Evolutionary conservation across 2,329 filamentous ascomycete genomes (phyloP).

Genomic region (Capronia coronata): DNA sequence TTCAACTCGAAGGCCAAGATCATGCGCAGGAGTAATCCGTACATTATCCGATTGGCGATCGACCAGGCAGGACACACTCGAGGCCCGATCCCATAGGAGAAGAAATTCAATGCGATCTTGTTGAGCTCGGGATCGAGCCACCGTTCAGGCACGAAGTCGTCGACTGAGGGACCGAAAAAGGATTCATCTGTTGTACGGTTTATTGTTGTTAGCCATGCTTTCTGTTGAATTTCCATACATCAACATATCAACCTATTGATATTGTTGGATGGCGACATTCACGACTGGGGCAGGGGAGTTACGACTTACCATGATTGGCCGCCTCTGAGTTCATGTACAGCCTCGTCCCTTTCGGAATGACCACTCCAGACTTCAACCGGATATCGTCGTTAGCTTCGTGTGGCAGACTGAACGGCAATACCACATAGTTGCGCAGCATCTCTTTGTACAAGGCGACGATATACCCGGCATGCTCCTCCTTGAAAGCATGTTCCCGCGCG

Average conservation of each 20-base stretch:
- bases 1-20: not conserved
- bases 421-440: not conserved
- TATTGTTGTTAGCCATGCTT: no score
- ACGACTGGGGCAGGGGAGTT: no score
- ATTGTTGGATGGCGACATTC: no score
- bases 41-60: not conserved
- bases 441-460: not conserved
- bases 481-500: not conserved
- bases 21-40: not conserved
- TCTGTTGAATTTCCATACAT: no score
- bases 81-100: not conserved
- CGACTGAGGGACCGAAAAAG: not conserved
- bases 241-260: no score
- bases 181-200: not conserved
- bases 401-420: not conserved
- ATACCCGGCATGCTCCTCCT: not conserved
- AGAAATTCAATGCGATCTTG: not conserved
- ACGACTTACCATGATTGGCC: conserved; percentile 1
- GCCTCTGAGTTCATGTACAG: conserved; percentile 1
- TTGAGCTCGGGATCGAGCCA: not conserved
- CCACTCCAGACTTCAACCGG: not conserved
- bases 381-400: not conserved
- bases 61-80: not conserved
- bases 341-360: not conserved
- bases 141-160: not conserved